Evolutionary conservation across 352 stramenopile species (phyloP).

Genomic region (Globisporangium spinosum): DNA sequence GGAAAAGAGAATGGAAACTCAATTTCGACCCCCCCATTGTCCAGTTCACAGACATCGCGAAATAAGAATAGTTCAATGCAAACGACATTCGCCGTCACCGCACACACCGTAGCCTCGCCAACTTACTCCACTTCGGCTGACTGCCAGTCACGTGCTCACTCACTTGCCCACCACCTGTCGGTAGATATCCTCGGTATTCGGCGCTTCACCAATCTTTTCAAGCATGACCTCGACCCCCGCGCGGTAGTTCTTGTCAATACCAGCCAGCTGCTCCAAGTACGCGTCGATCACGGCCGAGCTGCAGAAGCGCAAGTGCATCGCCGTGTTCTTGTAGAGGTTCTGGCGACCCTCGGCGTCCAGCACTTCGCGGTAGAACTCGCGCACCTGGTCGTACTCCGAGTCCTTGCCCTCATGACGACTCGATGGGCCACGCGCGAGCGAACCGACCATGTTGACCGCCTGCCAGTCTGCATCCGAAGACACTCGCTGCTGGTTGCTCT

Average conservation of each 20-base stretch:
- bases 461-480: slow-evolving; percentile 21
- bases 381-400: slow-evolving; percentile 4
- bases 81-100: not conserved
- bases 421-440: slow-evolving; percentile 22
- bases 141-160: not conserved
- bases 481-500: slow-evolving; percentile 21
- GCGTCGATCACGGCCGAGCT: slow-evolving; percentile 12
- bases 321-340: slow-evolving; percentile 24
- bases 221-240: slow-evolving; percentile 19
- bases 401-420: slow-evolving; percentile 10
- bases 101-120: not conserved
- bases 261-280: slow-evolving; percentile 27
- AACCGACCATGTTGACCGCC: slow-evolving; percentile 18
- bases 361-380: not conserved
- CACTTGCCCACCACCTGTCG: slow-evolving; percentile 15
- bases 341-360: not conserved
- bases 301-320: slow-evolving; percentile 27
- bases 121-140: not conserved
- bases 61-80: not conserved
- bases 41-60: too few relatives aligned
- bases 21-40: too few relatives aligned
- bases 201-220: slow-evolving; percentile 12
- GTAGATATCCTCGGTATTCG: slow-evolving; percentile 23
- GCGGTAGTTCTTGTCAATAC: slow-evolving; percentile 25
- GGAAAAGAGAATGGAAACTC: too few relatives aligned